Evolutionary conservation across 2,329 filamentous ascomycete species (phyloP).

Genomic region (Pseudogymnoascus sp.): DNA sequence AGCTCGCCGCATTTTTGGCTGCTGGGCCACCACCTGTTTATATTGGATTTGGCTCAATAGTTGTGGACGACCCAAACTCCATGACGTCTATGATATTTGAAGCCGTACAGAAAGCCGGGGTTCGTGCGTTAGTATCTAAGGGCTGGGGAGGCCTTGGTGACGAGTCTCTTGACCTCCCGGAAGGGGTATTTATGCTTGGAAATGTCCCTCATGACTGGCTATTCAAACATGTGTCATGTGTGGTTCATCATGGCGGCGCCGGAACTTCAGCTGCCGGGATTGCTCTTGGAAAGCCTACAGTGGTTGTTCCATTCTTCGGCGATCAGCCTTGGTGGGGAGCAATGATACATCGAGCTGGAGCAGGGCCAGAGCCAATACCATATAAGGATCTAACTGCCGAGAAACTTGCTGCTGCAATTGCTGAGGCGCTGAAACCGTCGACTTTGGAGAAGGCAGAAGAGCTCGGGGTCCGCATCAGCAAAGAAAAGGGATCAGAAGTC

Average conservation of each 20-base stretch:
- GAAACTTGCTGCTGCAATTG: conserved; percentile 58
- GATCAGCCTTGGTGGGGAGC: conserved; percentile 78
- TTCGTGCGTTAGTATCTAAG: conserved; percentile 64
- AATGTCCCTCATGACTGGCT: conserved; percentile 74
- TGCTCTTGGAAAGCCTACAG: conserved; percentile 62
- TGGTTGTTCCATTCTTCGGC: conserved; percentile 73
- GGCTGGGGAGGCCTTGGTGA: conserved; percentile 67
- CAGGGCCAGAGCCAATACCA: conserved; percentile 62
- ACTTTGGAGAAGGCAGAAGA: conserved; percentile 46
- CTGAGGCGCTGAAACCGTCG: conserved; percentile 50
- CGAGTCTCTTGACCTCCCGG: conserved; percentile 41
- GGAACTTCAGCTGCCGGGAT: conserved; percentile 69
- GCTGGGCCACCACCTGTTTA: conserved; percentile 56
- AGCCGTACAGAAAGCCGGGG: conserved; percentile 56
- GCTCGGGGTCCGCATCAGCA: conserved; percentile 52
- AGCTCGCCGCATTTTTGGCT: conserved; percentile 48
- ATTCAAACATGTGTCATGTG: conserved; percentile 57
- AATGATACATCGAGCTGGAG: conserved; percentile 65
- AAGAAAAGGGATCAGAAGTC: conserved; percentile 55
- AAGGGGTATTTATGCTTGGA: conserved; percentile 63
- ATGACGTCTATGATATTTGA: conserved; percentile 67
- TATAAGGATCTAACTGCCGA: conserved; percentile 60
- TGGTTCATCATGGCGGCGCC: conserved; percentile 70
- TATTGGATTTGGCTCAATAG: conserved; percentile 70
- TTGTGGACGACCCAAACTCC: conserved; percentile 61